These are phyloP conservation scores for Auxenochlorella pyrenoidosa DNA, from an alignment of 139 green algal species.

Conservation along the genomic window DNA sequence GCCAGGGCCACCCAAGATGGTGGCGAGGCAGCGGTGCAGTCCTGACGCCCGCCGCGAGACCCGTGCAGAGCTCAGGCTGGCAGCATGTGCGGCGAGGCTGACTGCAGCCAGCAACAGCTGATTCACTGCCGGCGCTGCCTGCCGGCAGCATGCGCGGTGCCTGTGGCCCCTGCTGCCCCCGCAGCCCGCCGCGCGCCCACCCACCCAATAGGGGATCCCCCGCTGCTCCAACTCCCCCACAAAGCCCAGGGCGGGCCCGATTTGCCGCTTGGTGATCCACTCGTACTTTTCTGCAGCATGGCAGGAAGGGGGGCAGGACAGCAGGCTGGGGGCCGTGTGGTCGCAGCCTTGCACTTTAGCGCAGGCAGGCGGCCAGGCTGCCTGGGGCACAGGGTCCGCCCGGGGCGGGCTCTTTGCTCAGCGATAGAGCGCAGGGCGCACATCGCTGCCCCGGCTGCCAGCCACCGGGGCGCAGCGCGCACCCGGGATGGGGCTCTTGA, in stretches of 20 bases:
- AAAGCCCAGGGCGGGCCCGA: constrained; percentile 58
- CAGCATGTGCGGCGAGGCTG: too few relatives aligned
- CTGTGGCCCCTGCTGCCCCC: neutral
- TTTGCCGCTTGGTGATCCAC: constrained; percentile 50
- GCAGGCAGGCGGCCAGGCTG: neutral
- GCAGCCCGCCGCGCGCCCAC: neutral
- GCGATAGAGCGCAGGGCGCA: neutral
- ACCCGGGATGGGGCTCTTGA: constrained; percentile 58
- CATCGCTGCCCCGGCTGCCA: neutral
- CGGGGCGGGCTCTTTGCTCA: neutral
- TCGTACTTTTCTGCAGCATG: constrained; percentile 36
- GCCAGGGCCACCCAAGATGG: too few relatives aligned
- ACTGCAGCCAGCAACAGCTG: too few relatives aligned
- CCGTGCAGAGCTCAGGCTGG: too few relatives aligned
- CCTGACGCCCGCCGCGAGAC: too few relatives aligned
- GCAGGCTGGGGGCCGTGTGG: neutral
- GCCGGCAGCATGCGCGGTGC: too few relatives aligned
- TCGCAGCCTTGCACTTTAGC: too few relatives aligned
- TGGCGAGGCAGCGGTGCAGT: too few relatives aligned
- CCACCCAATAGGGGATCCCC: constrained; percentile 64
- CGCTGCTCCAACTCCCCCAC: constrained; percentile 56
- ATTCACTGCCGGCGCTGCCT: too few relatives aligned
- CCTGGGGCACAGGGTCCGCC: neutral
- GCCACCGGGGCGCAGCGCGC: neutral
- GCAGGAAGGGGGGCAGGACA: neutral